A percentile compares a stretch with the other conserved stretches of the same genome.
Conservation (phyloP, 2,329 filamentous ascomycete species). For the Botrytis tulipae region DNA sequence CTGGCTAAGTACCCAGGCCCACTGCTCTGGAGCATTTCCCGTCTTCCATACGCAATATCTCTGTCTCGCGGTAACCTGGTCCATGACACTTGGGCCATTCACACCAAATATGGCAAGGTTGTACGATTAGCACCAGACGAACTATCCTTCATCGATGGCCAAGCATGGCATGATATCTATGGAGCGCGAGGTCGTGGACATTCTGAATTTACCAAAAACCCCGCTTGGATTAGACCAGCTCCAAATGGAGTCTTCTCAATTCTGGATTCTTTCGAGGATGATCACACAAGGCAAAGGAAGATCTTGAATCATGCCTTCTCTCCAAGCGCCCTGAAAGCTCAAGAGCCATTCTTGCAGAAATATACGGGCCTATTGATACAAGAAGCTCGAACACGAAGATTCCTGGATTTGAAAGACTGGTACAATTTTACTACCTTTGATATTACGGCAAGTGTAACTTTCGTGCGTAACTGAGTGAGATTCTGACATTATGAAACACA, state of each 20-base stretch:
- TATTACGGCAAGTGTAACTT: constrained; percentile 24
- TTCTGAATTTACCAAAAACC: not conserved
- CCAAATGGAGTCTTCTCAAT: not conserved
- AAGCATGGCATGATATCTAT: not conserved
- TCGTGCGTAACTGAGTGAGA: not conserved
- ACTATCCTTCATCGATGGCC: not conserved
- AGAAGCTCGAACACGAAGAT: not conserved
- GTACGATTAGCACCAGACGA: not conserved
- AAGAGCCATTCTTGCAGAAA: constrained; percentile 31
- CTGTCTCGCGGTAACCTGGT: not conserved
- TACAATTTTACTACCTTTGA: constrained; percentile 25
- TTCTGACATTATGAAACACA: not conserved
- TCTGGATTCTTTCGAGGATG: not conserved
- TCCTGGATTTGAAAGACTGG: constrained; percentile 30
- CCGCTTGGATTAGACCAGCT: not conserved
- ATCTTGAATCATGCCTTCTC: constrained; percentile 37
- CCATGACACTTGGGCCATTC: not conserved
- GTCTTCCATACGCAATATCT: not conserved
- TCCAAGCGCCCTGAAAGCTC: constrained; percentile 34
- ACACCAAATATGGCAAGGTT: not conserved
- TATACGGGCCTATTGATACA: constrained; percentile 19
- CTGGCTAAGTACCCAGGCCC: not conserved
- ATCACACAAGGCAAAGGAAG: constrained; percentile 34
- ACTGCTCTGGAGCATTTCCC: not conserved
- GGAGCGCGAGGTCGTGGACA: not conserved